Percentiles rank a stretch among this genome's conserved stretches.
Conservation (phyloP, 495 filamentous ascomycete species). For the Darksidea phi region DNA sequence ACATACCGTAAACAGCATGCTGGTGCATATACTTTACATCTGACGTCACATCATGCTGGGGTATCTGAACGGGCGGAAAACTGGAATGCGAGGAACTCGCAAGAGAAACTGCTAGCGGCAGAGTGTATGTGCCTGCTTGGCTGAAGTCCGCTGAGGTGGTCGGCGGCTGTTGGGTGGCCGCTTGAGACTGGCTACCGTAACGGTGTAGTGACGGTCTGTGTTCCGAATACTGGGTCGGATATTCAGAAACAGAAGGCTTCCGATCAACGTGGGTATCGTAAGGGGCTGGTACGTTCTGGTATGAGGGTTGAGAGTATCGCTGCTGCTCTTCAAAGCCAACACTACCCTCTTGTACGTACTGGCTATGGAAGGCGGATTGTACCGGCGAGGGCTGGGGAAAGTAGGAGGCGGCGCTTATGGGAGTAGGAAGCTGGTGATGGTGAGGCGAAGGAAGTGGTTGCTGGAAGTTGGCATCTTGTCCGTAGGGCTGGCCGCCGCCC, state of each 20-base stretch:
- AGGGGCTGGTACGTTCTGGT: slow-evolving; percentile 25
- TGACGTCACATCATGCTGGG: slow-evolving; percentile 28
- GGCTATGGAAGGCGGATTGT: slow-evolving; percentile 7
- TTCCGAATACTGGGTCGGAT: slow-evolving; percentile 17
- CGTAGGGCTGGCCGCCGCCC: slow-evolving; percentile 1
- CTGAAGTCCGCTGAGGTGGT: slow-evolving; percentile 9
- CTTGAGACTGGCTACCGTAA: slow-evolving; percentile 19
- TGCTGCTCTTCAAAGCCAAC: slow-evolving; percentile 15
- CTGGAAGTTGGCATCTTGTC: slow-evolving; percentile 20
- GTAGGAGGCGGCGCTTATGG: slow-evolving; percentile 27
- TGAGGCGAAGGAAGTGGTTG: slow-evolving; percentile 28
- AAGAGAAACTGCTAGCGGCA: slow-evolving; percentile 3
- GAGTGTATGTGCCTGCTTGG: slow-evolving; percentile 18
- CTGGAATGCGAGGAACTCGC: slow-evolving; percentile 5
- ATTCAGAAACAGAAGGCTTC: slow-evolving; percentile 25
- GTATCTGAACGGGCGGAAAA: slow-evolving; percentile 32
- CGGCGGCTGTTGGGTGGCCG: slow-evolving; percentile 5
- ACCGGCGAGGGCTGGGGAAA: slow-evolving; percentile 26
- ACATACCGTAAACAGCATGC: slow-evolving; percentile 37
- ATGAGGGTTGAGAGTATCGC: slow-evolving; percentile 14
- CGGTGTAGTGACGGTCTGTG: slow-evolving; percentile 17
- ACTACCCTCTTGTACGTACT: slow-evolving; percentile 10
- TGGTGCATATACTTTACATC: slow-evolving; percentile 36
- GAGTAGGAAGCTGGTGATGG: slow-evolving; percentile 27
- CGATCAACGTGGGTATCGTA: slow-evolving; percentile 26